Evolutionary conservation across 805 yeast genomes (phyloP), one percentile per base, ranked within the genome.

Genomic region (Spathaspora sp.): DNA sequence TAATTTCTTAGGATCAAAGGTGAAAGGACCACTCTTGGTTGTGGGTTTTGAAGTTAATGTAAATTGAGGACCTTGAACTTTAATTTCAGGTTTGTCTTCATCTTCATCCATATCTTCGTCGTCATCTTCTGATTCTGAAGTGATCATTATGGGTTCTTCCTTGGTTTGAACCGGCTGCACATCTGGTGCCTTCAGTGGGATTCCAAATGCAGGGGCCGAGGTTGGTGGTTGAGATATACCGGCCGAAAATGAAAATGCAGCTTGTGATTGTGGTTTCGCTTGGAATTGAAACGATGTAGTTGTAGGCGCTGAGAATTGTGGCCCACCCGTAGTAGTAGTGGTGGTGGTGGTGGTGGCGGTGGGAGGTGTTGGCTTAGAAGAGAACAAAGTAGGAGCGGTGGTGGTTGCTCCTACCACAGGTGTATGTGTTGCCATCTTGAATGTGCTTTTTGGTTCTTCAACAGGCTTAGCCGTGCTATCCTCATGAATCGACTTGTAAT

Each of bases 61-160:
- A 55, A 74, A 73, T 48, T 60, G 55, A 0, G 78, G 78, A 0
- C 78, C 77, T 49, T 69, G 61, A 18, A 71, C 57, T 51, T 63
- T 62, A 39, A 68, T 56, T 18, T 62, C 67, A 49, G 63, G 60
- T 29, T 65, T 55, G 19, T 63, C 69, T 8, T 58, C 58, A 8
- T 60, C 63, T 8, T 31, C 26, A 6, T 23, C 26, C 26, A 23
- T 23, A 23, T 23, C 26, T 23, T 23, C 26, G 26, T 23, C 26
- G 35, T 63, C 57, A 1, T 67, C 72, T 8, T 62, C 67, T 11
- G 63, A 58, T 3, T 62, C 61, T 0, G 26, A 60, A 2, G 58
- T 61, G 16, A 58, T 48, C n/a, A 43, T 44, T 17, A 42, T 28
- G 19, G 40, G 14, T 47, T 43, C 44, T 9, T 35, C 40, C 14